Evolutionary conservation across 179 eudicot genomes (phyloP).

Genomic region (Silene noctiflora): DNA sequence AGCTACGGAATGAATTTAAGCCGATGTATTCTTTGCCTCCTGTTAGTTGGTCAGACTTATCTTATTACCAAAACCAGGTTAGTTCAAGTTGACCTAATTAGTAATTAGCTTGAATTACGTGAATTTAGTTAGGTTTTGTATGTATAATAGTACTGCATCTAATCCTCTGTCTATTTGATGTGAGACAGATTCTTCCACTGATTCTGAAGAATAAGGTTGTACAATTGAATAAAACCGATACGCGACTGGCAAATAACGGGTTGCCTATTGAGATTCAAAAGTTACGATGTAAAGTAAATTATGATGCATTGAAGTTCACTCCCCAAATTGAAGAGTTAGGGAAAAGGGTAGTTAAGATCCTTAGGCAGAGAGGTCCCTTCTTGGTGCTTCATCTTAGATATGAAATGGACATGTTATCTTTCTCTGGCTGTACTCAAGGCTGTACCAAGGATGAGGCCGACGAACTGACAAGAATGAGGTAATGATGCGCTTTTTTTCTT

Average conservation of each 20-base stretch:
- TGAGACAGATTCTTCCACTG: conserved; percentile 59
- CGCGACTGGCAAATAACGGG: conserved; percentile 73
- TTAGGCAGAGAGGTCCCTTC: conserved; percentile 57
- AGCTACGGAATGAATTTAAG: conserved; percentile 50
- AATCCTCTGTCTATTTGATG: conserved; percentile 16
- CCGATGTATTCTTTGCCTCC: conserved; percentile 51
- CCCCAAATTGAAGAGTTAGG: conserved; percentile 63
- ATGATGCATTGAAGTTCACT: conserved; percentile 57
- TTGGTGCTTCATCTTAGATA: conserved; percentile 80
- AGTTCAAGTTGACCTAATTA: not conserved
- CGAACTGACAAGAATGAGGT: conserved; percentile 73
- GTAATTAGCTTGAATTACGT: not conserved
- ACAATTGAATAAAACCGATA: conserved; percentile 63
- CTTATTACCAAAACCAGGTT: conserved; percentile 66
- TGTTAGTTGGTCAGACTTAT: conserved; percentile 72
- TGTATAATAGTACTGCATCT: not conserved
- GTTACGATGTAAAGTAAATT: conserved; percentile 65
- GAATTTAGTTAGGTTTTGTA: not conserved
- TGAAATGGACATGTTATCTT: conserved; percentile 82
- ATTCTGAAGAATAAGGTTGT: conserved; percentile 58
- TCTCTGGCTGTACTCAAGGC: conserved; percentile 74
- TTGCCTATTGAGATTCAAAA: conserved; percentile 60
- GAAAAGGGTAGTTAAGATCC: conserved; percentile 47
- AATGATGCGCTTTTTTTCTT: not conserved
- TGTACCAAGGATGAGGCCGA: conserved; percentile 54